These are phyloP conservation scores for Penicillium griseofulvum DNA, from an alignment of 2,329 filamentous ascomycete species.

Conservation along the genomic window DNA sequence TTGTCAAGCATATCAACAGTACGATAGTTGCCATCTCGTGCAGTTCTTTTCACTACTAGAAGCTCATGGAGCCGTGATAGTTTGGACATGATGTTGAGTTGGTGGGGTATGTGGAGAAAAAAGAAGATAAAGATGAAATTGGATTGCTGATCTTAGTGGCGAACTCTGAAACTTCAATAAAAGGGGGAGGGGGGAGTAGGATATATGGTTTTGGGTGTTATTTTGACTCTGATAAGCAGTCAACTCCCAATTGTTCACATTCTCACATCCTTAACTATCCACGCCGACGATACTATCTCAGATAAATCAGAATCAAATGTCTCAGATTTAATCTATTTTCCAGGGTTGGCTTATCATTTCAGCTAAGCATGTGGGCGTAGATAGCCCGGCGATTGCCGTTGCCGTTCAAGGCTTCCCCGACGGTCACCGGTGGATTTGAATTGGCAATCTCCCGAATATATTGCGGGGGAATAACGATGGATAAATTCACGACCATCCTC, in stretches of 20 bases:
- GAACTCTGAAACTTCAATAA: neutral
- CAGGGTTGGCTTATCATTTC: neutral
- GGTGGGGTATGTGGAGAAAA: neutral
- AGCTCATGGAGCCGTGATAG: conserved; percentile 13
- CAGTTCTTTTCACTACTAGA: conserved; percentile 19
- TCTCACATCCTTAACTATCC: too few relatives aligned
- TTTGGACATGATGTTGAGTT: neutral
- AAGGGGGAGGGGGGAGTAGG: neutral
- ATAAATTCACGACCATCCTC: neutral
- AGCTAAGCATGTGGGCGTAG: neutral
- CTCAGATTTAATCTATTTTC: neutral
- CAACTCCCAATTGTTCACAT: neutral
- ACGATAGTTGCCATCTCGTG: conserved; percentile 15
- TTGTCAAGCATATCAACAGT: conserved; percentile 34
- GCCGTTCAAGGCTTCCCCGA: neutral
- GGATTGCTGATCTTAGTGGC: neutral
- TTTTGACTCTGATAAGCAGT: neutral
- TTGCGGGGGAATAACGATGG: neutral
- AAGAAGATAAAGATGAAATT: neutral
- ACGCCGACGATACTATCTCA: neutral
- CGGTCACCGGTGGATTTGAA: conserved; percentile 1
- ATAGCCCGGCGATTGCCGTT: neutral
- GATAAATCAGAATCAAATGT: neutral
- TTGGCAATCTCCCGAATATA: neutral
- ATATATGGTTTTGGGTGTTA: neutral